Percentiles rank a stretch among this genome's conserved stretches.
Conservation (phyloP, 2,329 filamentous ascomycete genomes). For the Exophiala viscosa region DNA sequence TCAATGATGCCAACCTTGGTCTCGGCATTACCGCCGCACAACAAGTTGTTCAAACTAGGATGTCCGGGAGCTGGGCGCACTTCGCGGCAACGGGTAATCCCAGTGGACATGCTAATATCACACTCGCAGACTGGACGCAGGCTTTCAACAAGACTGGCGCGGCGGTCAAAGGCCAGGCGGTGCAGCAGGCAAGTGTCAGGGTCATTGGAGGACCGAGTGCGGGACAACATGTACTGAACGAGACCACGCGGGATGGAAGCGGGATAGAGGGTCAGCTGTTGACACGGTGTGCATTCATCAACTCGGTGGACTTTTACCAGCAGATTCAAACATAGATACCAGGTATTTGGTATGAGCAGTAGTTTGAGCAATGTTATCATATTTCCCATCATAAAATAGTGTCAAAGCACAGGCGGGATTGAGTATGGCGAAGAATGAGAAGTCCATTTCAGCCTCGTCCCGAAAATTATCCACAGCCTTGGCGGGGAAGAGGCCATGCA, state of each 20-base stretch:
- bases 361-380: too few species aligned
- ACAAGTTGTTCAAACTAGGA: constrained; percentile 7
- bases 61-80: constrained; percentile 15
- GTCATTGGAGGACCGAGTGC: constrained; percentile 13
- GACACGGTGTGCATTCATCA: constrained; percentile 13
- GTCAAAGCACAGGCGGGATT: too few species aligned
- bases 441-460: background rate
- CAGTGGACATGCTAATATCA: constrained; percentile 4
- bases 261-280: constrained; percentile 9
- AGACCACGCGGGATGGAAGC: background rate
- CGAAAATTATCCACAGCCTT: too few species aligned
- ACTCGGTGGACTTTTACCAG: constrained; percentile 12
- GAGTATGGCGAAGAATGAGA: background rate
- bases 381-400: too few species aligned
- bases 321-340: constrained; percentile 9
- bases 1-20: constrained; percentile 13
- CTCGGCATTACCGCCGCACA: constrained; percentile 13
- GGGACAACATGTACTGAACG: constrained; percentile 4
- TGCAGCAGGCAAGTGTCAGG: constrained; percentile 3
- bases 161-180: constrained; percentile 3
- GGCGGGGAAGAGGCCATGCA: too few species aligned
- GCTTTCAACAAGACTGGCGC: constrained; percentile 6
- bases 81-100: constrained; percentile 10
- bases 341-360: constrained; percentile 2
- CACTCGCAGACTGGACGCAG: constrained; percentile 9